phyloP scores from a whole-genome alignment of 2,329 filamentous ascomycete genomes.

The Leptographium radiaticola region DNA sequence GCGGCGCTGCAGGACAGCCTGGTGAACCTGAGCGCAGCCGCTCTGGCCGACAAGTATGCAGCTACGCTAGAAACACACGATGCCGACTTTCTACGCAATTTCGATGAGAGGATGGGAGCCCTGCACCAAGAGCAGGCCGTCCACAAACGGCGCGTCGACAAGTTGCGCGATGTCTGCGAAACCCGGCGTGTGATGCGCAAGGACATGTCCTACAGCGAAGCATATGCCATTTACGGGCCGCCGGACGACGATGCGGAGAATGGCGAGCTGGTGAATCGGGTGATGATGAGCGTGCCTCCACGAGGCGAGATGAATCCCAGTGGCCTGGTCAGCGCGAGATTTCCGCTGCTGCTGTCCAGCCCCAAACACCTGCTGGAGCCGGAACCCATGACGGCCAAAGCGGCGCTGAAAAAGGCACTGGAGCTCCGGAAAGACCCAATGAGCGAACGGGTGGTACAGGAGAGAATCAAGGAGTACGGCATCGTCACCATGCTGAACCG shows the following conservation, averaged over 20 bases:
- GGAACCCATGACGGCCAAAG: conserved; percentile 26
- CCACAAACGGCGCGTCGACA: conserved; percentile 20
- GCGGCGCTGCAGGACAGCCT: conserved; percentile 19
- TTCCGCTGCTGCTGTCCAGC: conserved; percentile 34
- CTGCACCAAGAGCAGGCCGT: conserved; percentile 21
- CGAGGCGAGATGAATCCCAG: neutral
- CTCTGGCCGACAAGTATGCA: conserved; percentile 10
- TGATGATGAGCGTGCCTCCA: neutral
- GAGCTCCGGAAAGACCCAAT: conserved; percentile 23
- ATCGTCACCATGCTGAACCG: conserved; percentile 30
- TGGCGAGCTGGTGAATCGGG: conserved; percentile 20
- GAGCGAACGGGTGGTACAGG: conserved; percentile 22
- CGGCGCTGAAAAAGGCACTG: conserved; percentile 26
- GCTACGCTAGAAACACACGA: conserved; percentile 22
- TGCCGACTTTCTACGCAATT: conserved; percentile 30
- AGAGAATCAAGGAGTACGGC: conserved; percentile 33
- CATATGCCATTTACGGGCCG: conserved; percentile 24
- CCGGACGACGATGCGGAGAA: conserved; percentile 9
- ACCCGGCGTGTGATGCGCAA: conserved; percentile 28
- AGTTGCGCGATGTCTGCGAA: conserved; percentile 26
- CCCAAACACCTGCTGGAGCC: conserved; percentile 29
- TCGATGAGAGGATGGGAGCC: conserved; percentile 13
- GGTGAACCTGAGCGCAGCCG: conserved; percentile 8
- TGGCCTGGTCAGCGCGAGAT: conserved; percentile 24
- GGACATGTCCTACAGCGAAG: conserved; percentile 25